Conservation (phyloP, 305 asterid species). For the Solanum chacoense region DNA sequence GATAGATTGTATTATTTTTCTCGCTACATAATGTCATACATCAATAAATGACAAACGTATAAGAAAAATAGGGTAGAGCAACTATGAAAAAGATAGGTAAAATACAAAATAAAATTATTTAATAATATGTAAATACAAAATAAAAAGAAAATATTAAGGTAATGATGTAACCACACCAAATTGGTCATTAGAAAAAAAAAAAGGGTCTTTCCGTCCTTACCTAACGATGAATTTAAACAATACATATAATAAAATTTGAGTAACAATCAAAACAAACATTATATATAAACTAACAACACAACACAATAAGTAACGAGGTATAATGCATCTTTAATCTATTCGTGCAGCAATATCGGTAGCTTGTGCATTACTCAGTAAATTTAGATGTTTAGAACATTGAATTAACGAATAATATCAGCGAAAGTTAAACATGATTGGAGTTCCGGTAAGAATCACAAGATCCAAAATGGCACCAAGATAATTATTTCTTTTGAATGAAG, state of each 20-base stretch:
- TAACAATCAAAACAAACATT: too few relatives aligned
- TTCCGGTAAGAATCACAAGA: background rate
- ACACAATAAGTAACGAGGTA: background rate
- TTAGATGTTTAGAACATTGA: background rate
- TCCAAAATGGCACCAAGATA: background rate
- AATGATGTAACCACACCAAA: background rate
- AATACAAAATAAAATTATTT: too few relatives aligned
- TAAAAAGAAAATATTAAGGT: too few relatives aligned
- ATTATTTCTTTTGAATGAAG: background rate
- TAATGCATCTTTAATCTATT: too few relatives aligned
- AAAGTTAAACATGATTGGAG: background rate
- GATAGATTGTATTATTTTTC: too few relatives aligned
- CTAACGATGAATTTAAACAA: too few relatives aligned
- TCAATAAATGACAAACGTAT: too few relatives aligned
- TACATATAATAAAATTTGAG: too few relatives aligned
- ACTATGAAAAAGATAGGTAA: background rate
- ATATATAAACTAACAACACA: too few relatives aligned
- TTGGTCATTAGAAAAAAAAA: too few relatives aligned
- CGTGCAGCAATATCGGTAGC: background rate
- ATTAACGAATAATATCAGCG: background rate
- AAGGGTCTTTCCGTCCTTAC: too few relatives aligned
- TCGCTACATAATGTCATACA: background rate
- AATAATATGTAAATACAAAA: too few relatives aligned
- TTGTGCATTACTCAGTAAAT: background rate
- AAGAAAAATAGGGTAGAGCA: background rate